These are phyloP conservation scores for Pichia phayaonensis DNA, from an alignment of 805 yeast species.

Conservation along the genomic window DNA sequence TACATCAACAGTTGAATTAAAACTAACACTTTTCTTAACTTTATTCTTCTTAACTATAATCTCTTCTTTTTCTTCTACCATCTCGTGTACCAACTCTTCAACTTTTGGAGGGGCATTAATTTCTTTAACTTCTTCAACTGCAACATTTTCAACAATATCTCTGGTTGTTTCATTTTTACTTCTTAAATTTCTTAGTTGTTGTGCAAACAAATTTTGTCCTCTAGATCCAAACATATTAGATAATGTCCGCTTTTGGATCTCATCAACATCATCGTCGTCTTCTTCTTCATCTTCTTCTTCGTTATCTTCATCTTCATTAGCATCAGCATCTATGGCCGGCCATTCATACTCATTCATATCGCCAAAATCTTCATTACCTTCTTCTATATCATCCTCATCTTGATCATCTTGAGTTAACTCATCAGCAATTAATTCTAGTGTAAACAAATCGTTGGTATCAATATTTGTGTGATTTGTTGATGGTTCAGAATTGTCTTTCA, in stretches of 20 bases:
- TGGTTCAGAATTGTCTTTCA: conserved; percentile 3
- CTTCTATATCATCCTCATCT: conserved; percentile 20
- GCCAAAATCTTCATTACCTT: conserved; percentile 8
- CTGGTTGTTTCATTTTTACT: conserved; percentile 12
- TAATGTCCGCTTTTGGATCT: conserved; percentile 4
- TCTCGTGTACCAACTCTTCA: background rate
- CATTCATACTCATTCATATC: conserved; percentile 17
- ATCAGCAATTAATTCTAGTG: conserved; percentile 48
- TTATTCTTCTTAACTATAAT: background rate
- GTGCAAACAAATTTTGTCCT: conserved; percentile 34
- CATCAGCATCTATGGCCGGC: conserved; percentile 21
- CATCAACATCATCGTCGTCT: conserved; percentile 12
- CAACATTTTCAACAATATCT: background rate
- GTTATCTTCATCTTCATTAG: conserved; percentile 16
- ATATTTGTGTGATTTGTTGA: conserved; percentile 23
- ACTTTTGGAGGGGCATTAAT: background rate
- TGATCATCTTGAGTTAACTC: conserved; percentile 26
- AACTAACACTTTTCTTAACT: conserved; percentile 43
- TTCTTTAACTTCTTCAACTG: background rate
- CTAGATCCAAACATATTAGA: conserved; percentile 18
- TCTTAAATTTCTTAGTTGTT: conserved; percentile 29
- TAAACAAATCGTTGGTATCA: conserved; percentile 40
- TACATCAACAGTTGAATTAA: conserved; percentile 45
- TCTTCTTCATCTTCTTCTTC: conserved; percentile 10
- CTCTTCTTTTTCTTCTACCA: background rate